phyloP scores from a whole-genome alignment of 73 alveolate species.

The Durusdinium trenchii region DNA sequence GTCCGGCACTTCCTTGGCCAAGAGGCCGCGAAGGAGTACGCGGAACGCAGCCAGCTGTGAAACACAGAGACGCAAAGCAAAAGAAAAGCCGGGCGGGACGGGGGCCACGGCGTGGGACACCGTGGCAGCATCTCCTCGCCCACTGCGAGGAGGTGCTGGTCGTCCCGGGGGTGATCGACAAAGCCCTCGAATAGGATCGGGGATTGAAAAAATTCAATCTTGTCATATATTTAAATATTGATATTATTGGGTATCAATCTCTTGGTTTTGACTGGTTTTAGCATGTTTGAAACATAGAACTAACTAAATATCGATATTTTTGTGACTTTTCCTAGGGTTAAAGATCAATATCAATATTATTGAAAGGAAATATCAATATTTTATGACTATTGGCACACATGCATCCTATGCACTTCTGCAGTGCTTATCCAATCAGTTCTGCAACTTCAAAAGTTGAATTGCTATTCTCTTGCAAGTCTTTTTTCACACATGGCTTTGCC shows the following conservation, averaged over 20 bases:
- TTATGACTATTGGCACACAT: too few species aligned
- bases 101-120: too few species aligned
- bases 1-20: too few species aligned
- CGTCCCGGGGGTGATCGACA: too few species aligned
- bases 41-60: too few species aligned
- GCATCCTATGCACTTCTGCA: constrained; percentile 2
- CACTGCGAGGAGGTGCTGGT: too few species aligned
- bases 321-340: background rate
- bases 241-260: background rate
- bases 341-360: background rate
- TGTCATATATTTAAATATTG: background rate
- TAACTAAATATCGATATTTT: background rate
- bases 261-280: background rate
- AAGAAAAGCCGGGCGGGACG: too few species aligned
- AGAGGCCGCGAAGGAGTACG: too few species aligned
- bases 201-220: background rate
- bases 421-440: background rate
- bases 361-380: background rate
- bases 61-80: too few species aligned
- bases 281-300: background rate
- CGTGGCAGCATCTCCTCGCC: too few species aligned
- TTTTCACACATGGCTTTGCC: background rate
- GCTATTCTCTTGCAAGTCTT: background rate
- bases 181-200: too few species aligned
- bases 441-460: background rate